Evolutionary conservation across 1,284 basidiomycete genomes (phyloP).

Genomic region (Sporisorium exsertum): DNA sequence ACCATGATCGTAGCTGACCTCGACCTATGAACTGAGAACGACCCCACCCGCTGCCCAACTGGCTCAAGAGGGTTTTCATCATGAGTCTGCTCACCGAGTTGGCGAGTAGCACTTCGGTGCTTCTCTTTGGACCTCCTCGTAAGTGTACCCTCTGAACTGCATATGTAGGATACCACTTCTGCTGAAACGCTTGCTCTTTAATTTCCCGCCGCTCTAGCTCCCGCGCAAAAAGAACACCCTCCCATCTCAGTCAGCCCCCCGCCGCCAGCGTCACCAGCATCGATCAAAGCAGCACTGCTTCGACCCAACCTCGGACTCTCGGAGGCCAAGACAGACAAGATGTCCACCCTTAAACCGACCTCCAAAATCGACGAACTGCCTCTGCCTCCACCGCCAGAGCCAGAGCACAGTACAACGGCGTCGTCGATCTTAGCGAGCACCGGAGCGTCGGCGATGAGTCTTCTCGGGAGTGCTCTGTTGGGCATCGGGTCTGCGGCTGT

Average conservation of each 20-base stretch:
- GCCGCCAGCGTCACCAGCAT: not conserved
- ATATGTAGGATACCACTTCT: no score
- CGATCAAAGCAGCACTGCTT: conserved; percentile 13
- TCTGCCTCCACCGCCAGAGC: conserved; percentile 11
- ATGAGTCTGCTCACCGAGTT: conserved; percentile 25
- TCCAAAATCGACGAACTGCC: conserved; percentile 6
- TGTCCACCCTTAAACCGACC: not conserved
- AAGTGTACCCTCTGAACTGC: not conserved
- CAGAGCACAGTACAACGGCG: not conserved
- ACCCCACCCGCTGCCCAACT: no score
- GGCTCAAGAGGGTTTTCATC: not conserved
- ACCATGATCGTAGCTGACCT: no score
- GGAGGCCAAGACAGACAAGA: not conserved
- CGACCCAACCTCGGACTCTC: conserved; percentile 14
- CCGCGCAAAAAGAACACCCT: conserved; percentile 23
- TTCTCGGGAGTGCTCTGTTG: conserved; percentile 26
- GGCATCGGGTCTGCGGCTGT: conserved; percentile 18
- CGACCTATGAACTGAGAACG: not conserved
- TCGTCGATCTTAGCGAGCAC: conserved; percentile 12
- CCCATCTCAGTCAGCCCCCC: not conserved
- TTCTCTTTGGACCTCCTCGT: conserved; percentile 28
- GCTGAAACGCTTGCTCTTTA: not conserved
- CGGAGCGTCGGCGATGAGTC: conserved; percentile 22
- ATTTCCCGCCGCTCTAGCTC: not conserved
- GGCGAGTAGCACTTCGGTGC: conserved; percentile 20